Evolutionary conservation across 768 basidiomycete genomes (phyloP).

Genomic region (Russula abietina): DNA sequence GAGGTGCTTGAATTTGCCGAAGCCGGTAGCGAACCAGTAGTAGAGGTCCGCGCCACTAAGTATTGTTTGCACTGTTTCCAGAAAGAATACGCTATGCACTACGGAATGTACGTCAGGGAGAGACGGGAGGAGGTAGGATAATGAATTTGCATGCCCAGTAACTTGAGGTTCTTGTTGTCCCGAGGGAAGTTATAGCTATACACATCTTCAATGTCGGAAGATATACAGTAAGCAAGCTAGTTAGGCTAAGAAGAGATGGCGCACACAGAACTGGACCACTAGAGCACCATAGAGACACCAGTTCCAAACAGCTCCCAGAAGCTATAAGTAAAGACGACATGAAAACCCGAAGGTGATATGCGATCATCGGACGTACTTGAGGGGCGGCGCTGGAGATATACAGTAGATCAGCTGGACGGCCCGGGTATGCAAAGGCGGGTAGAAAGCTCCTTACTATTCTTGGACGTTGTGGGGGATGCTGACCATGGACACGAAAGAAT

Average conservation of each 20-base stretch:
- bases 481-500: background rate
- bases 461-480: background rate
- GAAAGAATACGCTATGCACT: constrained; percentile 29
- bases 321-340: background rate
- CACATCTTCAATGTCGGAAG: background rate
- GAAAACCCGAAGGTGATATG: background rate
- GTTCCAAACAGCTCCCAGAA: constrained; percentile 24
- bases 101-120: background rate
- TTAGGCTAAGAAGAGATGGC: background rate
- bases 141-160: background rate
- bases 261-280: constrained; percentile 32
- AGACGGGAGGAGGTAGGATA: too few relatives aligned
- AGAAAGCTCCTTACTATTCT: background rate
- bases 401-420: background rate
- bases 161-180: constrained; percentile 1
- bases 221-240: background rate
- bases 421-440: background rate
- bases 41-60: constrained; percentile 30
- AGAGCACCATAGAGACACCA: constrained; percentile 29
- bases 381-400: constrained; percentile 8
- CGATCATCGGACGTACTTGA: background rate
- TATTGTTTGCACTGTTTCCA: constrained; percentile 28
- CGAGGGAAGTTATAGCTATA: constrained; percentile 15
- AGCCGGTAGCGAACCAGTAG: constrained; percentile 31
- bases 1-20: constrained; percentile 29